A percentile compares a stretch with the other conserved stretches of the same genome.
These are phyloP conservation scores for Paramecium pentaurelia DNA, from an alignment of 73 alveolate genomes.

Conservation along the genomic window DNA sequence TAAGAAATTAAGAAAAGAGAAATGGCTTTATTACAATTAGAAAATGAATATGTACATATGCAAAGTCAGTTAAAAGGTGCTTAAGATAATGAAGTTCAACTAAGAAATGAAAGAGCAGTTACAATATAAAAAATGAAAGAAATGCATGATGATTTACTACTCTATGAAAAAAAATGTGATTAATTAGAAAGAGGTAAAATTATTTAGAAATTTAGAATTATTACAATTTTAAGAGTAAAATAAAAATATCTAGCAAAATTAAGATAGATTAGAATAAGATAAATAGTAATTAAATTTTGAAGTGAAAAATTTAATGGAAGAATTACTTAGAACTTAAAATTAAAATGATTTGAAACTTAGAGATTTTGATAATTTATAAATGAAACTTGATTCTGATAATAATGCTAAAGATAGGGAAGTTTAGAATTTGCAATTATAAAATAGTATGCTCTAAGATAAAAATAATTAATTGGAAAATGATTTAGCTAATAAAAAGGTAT, in stretches of 20 bases:
- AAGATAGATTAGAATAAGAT: neutral
- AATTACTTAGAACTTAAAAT: neutral
- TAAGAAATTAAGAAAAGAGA: constrained; percentile 21
- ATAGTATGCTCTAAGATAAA: neutral
- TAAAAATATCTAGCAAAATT: neutral
- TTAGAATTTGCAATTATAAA: neutral
- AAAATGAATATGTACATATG: neutral
- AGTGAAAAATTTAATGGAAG: neutral
- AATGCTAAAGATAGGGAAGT: neutral
- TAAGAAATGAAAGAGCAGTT: neutral
- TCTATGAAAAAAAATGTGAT: neutral
- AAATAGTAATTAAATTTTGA: neutral
- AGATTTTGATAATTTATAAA: neutral
- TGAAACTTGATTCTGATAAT: neutral
- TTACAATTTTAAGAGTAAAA: neutral
- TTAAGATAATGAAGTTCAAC: neutral
- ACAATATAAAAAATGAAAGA: neutral
- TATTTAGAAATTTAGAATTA: neutral
- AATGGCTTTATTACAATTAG: neutral
- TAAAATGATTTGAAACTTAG: neutral
- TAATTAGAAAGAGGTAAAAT: neutral
- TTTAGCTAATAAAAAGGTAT: neutral
- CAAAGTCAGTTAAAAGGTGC: neutral
- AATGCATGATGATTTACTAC: neutral
- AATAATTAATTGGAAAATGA: neutral